Conservation (phyloP, 2,329 filamentous ascomycete species). For the Alternaria alternata region DNA sequence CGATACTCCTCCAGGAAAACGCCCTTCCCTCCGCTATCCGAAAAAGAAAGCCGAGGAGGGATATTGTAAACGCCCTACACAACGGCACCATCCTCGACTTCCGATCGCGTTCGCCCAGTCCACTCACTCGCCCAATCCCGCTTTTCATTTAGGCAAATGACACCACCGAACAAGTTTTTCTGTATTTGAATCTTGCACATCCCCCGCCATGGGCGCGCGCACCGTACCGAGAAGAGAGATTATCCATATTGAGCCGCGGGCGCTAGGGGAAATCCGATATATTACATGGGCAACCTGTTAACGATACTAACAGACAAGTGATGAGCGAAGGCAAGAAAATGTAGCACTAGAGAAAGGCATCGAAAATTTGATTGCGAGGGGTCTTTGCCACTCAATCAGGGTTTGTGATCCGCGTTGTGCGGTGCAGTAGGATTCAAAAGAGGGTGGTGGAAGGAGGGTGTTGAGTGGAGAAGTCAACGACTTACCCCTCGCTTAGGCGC, state of each 20-base stretch:
- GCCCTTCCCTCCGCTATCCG: background rate
- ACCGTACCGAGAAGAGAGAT: slow-evolving; percentile 4
- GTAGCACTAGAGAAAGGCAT: background rate
- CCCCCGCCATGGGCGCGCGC: background rate
- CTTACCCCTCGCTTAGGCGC: background rate
- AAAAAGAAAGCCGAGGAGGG: background rate
- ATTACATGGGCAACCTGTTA: background rate
- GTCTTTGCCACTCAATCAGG: background rate
- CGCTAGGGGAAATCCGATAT: slow-evolving; percentile 2
- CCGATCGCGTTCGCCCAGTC: background rate
- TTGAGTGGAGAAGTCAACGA: background rate
- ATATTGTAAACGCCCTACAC: background rate
- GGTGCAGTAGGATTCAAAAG: background rate
- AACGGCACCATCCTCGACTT: background rate
- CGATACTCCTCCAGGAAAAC: background rate
- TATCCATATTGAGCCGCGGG: slow-evolving; percentile 5
- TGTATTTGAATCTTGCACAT: background rate
- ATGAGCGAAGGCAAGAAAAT: background rate
- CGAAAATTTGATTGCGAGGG: background rate
- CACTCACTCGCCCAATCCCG: background rate
- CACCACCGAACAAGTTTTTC: slow-evolving; percentile 6
- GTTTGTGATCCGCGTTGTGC: background rate
- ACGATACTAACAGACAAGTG: background rate
- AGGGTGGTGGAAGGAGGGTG: background rate
- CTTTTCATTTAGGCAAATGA: slow-evolving; percentile 34